phyloP scores from a whole-genome alignment of 1,284 basidiomycete species.

The Ganoderma lucidum region DNA sequence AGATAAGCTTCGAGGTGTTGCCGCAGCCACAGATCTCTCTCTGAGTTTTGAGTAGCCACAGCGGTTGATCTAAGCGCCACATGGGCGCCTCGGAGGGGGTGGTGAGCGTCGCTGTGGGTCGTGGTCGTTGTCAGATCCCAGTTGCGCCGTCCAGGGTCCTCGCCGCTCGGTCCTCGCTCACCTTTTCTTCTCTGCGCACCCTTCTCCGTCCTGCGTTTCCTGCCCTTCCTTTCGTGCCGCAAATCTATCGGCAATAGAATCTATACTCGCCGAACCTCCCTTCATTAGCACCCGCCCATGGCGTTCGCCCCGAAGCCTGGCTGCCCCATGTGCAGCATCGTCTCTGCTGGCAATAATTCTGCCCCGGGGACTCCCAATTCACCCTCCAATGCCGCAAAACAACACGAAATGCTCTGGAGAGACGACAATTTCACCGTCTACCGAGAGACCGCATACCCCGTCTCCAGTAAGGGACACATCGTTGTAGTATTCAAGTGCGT shows the following conservation, averaged over 20 bases:
- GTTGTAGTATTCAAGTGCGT: slow-evolving; percentile 79
- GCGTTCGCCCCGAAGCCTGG: slow-evolving; percentile 68
- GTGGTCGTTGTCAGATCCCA: not conserved
- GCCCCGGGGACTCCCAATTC: slow-evolving; percentile 50
- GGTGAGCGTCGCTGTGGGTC: not conserved
- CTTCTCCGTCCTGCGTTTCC: not conserved
- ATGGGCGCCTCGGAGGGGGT: not conserved
- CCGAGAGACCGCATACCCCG: slow-evolving; percentile 69
- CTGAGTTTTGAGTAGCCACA: too few species aligned
- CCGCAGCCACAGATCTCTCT: not conserved
- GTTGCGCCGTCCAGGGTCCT: not conserved
- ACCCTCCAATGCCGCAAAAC: slow-evolving; percentile 52
- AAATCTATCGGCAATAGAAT: slow-evolving; percentile 1
- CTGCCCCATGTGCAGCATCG: slow-evolving; percentile 79
- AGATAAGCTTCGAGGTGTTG: not conserved
- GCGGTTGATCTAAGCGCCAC: not conserved
- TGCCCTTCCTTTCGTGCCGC: not conserved
- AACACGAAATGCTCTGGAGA: slow-evolving; percentile 71
- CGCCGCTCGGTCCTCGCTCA: not conserved
- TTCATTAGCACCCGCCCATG: slow-evolving; percentile 43
- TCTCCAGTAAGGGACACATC: slow-evolving; percentile 74
- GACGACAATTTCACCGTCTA: slow-evolving; percentile 81
- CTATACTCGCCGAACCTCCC: slow-evolving; percentile 2
- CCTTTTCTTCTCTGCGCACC: slow-evolving; percentile 7
- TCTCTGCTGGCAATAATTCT: slow-evolving; percentile 57